Base-by-base conservation (phyloP, 495 filamentous ascomycete genomes). In the Aspergillus affinis region DNA sequence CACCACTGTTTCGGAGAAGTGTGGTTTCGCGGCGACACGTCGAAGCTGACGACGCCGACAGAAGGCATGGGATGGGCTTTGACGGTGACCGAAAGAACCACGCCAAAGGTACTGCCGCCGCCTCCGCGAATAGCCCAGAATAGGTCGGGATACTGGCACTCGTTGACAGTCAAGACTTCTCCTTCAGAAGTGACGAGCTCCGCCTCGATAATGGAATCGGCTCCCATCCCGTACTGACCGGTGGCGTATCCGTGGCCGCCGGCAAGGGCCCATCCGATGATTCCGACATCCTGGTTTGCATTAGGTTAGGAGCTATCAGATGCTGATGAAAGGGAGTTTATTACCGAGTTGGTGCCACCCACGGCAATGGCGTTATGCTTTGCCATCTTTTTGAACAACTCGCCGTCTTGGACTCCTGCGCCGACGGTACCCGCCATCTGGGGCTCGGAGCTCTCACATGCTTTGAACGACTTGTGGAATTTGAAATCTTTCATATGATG, bases 91-190 rank as follows among this genome's bases (percentile, higher is more conserved):
- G 68, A 68, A 7, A 81, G 65, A 21, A 81, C 72, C 18, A 82
- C 68, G 26, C 77, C 80, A 63, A 78, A 81, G 30, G 73, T 81
- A 10, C 78, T 75, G 5, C 78, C 81, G 17, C 82, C 81, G 3
- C 81, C 82, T 17, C 82, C 81, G 13, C 82, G 72, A 32, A 83
- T 65, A 3, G 80, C 82, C 69, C 76, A 80, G 45, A 66, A 83
- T 15, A 82, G 68, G 55, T 82, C 77, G 9, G 57, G 45, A 44
- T 82, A 10, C 30, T 32, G 30, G 10, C 30, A 32, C 30, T 32
- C 30, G 30, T 32, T 32, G 30, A 12, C 30, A 2, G 68, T 77
- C 21, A 74, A 20, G 6, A 47, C 54, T 45, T 71, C 70, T 56
- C 66, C 71, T 48, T 60, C 51, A 23, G 72, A 59, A 6, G 59